phyloP scores from a whole-genome alignment of 176 grass and related monocot species.

The Tuctoria greenei region DNA sequence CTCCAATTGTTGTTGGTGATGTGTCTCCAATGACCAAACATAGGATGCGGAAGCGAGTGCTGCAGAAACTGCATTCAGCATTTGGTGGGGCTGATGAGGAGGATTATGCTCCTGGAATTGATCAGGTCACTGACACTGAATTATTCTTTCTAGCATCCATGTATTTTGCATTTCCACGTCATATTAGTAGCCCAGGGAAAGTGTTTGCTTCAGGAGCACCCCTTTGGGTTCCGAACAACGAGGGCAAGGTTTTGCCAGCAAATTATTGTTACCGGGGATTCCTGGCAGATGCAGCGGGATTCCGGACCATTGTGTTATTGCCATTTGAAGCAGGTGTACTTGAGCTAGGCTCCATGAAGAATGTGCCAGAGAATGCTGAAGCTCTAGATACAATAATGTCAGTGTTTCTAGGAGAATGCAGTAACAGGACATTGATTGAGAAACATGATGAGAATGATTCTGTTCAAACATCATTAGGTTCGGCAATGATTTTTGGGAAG shows the following conservation, averaged over 20 bases:
- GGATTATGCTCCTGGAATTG: conserved; percentile 62
- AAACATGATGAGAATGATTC: conserved; percentile 45
- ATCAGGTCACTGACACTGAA: conserved; percentile 75
- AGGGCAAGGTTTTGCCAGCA: conserved; percentile 39
- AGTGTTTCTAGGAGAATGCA: conserved; percentile 48
- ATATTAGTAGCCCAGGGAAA: conserved; percentile 62
- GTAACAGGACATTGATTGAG: neutral
- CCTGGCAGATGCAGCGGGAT: conserved; percentile 58
- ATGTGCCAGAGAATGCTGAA: conserved; percentile 50
- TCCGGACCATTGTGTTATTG: conserved; percentile 68
- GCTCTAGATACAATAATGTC: conserved; percentile 57
- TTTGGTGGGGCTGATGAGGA: conserved; percentile 71
- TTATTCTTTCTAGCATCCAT: conserved; percentile 83
- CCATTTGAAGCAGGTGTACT: conserved; percentile 79
- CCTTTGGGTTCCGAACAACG: conserved; percentile 62
- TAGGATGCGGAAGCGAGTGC: conserved; percentile 46
- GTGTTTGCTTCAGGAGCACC: conserved; percentile 57
- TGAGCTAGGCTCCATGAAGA: conserved; percentile 66
- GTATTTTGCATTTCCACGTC: conserved; percentile 74
- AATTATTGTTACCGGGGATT: conserved; percentile 77
- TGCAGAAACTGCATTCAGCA: conserved; percentile 52
- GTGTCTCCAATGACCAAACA: conserved; percentile 31
- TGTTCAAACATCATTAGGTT: conserved; percentile 17
- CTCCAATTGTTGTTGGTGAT: conserved; percentile 22
- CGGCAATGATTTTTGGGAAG: conserved; percentile 70